Conservation (phyloP, 1,139 yeast genomes). For the Hanseniaspora sp. region DNA sequence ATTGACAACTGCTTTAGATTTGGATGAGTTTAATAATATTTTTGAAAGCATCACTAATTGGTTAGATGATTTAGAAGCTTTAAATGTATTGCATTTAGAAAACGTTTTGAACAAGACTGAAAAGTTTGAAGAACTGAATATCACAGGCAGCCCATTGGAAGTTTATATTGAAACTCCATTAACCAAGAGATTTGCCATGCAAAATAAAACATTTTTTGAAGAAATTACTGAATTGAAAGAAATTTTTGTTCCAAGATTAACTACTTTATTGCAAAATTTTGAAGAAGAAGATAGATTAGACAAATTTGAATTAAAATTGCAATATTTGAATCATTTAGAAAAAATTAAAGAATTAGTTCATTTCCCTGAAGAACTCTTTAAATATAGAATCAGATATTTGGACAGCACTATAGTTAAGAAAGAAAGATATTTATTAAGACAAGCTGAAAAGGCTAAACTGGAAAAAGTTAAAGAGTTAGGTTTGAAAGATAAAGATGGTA, state of each 20-base stretch:
- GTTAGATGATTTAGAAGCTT: neutral
- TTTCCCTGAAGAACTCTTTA: conserved; percentile 1
- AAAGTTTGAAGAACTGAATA: neutral
- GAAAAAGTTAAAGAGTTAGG: conserved; percentile 17
- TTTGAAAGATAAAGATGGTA: conserved; percentile 20
- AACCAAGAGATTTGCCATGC: neutral
- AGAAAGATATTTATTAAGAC: conserved; percentile 8
- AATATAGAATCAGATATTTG: conserved; percentile 10
- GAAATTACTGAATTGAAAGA: conserved; percentile 15
- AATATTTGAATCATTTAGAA: conserved; percentile 3
- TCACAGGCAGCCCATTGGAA: neutral
- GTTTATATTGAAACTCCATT: conserved; percentile 5
- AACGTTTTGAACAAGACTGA: conserved; percentile 1
- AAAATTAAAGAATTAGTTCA: neutral
- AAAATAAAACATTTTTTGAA: conserved; percentile 18
- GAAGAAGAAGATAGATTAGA: conserved; percentile 10
- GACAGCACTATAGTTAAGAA: conserved; percentile 2
- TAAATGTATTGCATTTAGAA: neutral
- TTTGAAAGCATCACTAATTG: conserved; percentile 14
- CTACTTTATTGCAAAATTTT: conserved; percentile 19
- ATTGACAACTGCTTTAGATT: conserved; percentile 31
- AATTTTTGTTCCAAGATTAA: conserved; percentile 17
- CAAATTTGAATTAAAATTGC: conserved; percentile 5
- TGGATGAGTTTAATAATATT: conserved; percentile 33
- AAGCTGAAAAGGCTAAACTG: conserved; percentile 11